Evolutionary conservation across 2,329 filamentous ascomycete species (phyloP).

Genomic region (Beauveria rudraprayagi): DNA sequence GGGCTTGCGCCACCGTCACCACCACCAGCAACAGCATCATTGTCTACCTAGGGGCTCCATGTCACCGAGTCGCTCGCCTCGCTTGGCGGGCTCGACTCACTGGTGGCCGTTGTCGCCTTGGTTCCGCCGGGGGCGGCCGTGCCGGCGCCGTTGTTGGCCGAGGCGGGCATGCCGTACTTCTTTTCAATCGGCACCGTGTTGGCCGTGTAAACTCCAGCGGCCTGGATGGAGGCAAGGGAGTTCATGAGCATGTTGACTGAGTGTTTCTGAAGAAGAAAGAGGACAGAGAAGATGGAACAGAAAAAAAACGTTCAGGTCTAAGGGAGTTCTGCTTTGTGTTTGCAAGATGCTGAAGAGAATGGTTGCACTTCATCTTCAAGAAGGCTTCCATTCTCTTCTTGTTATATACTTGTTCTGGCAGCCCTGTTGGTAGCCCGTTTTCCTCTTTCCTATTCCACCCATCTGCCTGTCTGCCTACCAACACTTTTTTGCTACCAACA

Average conservation of each 20-base stretch:
- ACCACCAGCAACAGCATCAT: background rate
- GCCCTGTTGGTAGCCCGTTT: background rate
- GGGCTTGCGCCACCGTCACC: background rate
- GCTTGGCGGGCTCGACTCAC: slow-evolving; percentile 3
- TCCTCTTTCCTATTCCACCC: background rate
- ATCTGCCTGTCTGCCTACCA: background rate
- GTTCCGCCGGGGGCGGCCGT: too few relatives aligned
- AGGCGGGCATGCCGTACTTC: background rate
- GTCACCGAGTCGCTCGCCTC: background rate
- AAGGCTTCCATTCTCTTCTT: background rate
- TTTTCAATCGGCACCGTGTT: background rate
- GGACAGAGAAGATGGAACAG: background rate
- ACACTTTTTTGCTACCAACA: too few relatives aligned
- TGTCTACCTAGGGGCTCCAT: background rate
- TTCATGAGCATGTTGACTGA: background rate
- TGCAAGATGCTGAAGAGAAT: background rate
- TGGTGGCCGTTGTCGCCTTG: background rate
- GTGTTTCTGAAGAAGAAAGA: background rate
- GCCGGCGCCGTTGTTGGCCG: background rate
- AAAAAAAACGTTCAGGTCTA: background rate
- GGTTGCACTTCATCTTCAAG: background rate
- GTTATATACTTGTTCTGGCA: background rate
- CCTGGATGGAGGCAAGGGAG: background rate
- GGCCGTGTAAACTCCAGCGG: background rate
- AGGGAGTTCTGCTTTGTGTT: too few relatives aligned